Base-by-base conservation (phyloP, 345 rosid species). In the Gossypium sturtianum region DNA sequence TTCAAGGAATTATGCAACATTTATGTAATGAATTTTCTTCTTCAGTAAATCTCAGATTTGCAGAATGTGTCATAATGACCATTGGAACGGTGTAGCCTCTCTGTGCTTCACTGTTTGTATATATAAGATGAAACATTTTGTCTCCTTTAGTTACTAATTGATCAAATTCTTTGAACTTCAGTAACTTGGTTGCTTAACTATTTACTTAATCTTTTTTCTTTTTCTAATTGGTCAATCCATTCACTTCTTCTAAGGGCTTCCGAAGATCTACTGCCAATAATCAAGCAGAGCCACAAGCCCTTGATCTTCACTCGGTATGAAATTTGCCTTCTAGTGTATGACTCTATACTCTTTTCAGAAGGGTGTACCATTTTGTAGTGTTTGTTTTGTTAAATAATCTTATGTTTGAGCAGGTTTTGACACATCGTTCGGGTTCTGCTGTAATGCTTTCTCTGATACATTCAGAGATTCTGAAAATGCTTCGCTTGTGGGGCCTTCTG, bases 401-500 rank as follows among this genome's bases (percentile, higher is more conserved):
- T 75, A 13, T 45, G 34, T 73, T 76, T 81, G 81, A 58, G 48
- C 79, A 89, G 94, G 91, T 85, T 81, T 78, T 89, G 86, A 85
- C 87, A 2, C 89, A 84, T 76, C 88, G 89, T 70, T 79, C 87
- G 3, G 91, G 91, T 62, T 86, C 94, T 43, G 85, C 91, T 27
- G 79, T 76, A 45, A 82, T 89, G 85, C 88, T 89, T 29, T 81
- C 86, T 1, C 79, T 87, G 63, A 76, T 89, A 67, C 87, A 85
- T 81, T 84, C 91, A 16, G 91, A 88, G 82, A 79, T 85, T 52
- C 71, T 89, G 73, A 89, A 89, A 78, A 83, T 85, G 90, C 88
- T 89, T 48, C 86, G 90, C n/a, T 54, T 87, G 41, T 81, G 89
- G 88, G 81, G 87, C 41, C 81, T 87, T 61, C 69, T 89, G 78